Evolutionary conservation across 2,329 filamentous ascomycete genomes (phyloP).

Genomic region (Alternaria sp.): DNA sequence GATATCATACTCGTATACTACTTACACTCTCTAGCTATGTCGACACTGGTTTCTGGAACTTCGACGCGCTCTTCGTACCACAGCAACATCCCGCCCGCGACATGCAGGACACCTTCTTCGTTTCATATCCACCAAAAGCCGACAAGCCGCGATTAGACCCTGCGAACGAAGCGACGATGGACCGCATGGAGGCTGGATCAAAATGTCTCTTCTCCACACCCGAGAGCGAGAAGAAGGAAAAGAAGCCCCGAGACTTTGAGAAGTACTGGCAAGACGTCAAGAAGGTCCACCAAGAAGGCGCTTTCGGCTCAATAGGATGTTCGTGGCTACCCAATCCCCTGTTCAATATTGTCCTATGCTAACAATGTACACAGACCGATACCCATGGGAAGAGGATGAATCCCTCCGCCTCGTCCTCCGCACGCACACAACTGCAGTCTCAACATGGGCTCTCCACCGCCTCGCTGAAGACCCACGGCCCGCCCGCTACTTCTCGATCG

Average conservation of each 20-base stretch:
- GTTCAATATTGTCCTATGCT: background rate
- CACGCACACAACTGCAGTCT: conserved; percentile 94
- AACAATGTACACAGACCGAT: conserved; percentile 64
- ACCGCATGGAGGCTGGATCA: conserved; percentile 57
- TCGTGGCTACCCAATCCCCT: background rate
- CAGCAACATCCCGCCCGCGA: conserved; percentile 98
- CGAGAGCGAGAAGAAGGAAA: conserved; percentile 59
- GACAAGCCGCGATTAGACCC: conserved; percentile 69
- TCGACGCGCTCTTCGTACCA: conserved; percentile 93
- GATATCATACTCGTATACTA: background rate
- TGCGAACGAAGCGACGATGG: conserved; percentile 53
- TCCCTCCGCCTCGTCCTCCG: conserved; percentile 85
- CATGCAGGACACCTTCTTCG: conserved; percentile 98
- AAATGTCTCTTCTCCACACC: conserved; percentile 63
- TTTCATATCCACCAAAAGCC: conserved; percentile 82
- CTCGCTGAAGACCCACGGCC: conserved; percentile 83
- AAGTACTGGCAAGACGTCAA: conserved; percentile 88
- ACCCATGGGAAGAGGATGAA: conserved; percentile 90
- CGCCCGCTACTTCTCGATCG: conserved; percentile 97
- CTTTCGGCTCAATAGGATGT: conserved; percentile 90
- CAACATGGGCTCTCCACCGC: conserved; percentile 87
- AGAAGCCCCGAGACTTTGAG: conserved; percentile 70
- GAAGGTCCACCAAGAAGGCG: conserved; percentile 86
- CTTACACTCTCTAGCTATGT: conserved; percentile 66
- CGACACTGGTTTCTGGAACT: conserved; percentile 99